phyloP scores from a whole-genome alignment of 2,329 filamentous ascomycete species.

The Nakataea oryzae region DNA sequence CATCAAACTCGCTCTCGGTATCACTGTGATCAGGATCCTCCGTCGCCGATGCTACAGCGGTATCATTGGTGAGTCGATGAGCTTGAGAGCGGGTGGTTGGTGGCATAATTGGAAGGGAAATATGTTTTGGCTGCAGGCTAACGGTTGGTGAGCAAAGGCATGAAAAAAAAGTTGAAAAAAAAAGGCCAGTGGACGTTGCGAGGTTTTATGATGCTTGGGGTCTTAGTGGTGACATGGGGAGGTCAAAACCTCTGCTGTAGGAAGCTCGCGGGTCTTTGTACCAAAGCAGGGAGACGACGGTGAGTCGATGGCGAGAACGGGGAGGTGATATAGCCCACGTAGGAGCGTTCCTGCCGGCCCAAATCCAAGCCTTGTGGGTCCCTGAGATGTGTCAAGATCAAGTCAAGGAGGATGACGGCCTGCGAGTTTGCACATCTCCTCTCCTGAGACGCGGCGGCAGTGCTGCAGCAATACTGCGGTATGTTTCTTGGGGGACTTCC shows the following conservation, averaged over 20 bases:
- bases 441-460: background rate
- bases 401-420: background rate
- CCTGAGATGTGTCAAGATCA: background rate
- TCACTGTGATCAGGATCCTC: conserved; percentile 7
- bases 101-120: conserved; percentile 29
- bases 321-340: background rate
- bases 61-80: conserved; percentile 13
- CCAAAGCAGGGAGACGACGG: background rate
- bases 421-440: background rate
- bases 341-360: background rate
- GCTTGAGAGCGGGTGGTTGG: conserved; percentile 20
- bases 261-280: background rate
- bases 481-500: background rate
- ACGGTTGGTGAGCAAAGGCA: conserved; percentile 17
- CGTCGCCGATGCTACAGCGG: conserved; percentile 10
- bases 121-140: conserved; percentile 22
- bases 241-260: background rate
- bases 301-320: background rate
- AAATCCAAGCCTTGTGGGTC: background rate
- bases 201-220: background rate
- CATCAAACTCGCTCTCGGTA: conserved; percentile 17
- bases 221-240: background rate
- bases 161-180: too few species aligned
- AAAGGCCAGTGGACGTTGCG: conserved; percentile 1
- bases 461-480: background rate